phyloP scores from a whole-genome alignment of 2,329 filamentous ascomycete species.

The Neofusicoccum ribis region DNA sequence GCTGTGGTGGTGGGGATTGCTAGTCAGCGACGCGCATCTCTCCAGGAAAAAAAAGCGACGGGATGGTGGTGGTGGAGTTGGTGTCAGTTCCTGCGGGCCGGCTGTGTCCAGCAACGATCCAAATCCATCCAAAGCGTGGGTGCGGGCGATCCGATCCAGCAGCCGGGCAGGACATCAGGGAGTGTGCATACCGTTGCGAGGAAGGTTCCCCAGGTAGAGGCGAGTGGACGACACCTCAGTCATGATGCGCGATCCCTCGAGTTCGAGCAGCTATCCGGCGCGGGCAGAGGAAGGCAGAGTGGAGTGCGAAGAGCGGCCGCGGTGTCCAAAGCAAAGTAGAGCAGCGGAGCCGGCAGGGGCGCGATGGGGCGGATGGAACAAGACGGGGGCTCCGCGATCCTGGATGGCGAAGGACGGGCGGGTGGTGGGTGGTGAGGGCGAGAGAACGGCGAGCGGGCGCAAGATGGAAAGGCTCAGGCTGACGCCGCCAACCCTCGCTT shows the following conservation, averaged over 20 bases:
- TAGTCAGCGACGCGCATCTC: constrained; percentile 46
- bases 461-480: constrained; percentile 11
- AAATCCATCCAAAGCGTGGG: constrained; percentile 21
- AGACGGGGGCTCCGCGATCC: constrained; percentile 16
- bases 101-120: constrained; percentile 21
- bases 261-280: constrained; percentile 6
- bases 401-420: constrained; percentile 16
- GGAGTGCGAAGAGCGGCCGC: background rate
- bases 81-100: constrained; percentile 9
- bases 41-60: constrained; percentile 20
- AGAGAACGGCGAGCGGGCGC: background rate
- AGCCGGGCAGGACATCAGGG: constrained; percentile 17
- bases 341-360: constrained; percentile 3
- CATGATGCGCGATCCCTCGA: constrained; percentile 53
- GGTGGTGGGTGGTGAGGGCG: background rate
- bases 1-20: constrained; percentile 57
- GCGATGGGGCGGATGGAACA: constrained; percentile 1
- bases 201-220: constrained; percentile 97
- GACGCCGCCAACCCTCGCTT: constrained; percentile 5
- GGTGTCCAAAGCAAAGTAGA: constrained; percentile 16
- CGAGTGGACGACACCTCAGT: constrained; percentile 90
- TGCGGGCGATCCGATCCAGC: constrained; percentile 16
- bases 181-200: constrained; percentile 77
- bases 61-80: constrained; percentile 5
- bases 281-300: background rate